Evolutionary conservation across 768 basidiomycete genomes (phyloP).

Genomic region (Candolleomyces eurysporus): DNA sequence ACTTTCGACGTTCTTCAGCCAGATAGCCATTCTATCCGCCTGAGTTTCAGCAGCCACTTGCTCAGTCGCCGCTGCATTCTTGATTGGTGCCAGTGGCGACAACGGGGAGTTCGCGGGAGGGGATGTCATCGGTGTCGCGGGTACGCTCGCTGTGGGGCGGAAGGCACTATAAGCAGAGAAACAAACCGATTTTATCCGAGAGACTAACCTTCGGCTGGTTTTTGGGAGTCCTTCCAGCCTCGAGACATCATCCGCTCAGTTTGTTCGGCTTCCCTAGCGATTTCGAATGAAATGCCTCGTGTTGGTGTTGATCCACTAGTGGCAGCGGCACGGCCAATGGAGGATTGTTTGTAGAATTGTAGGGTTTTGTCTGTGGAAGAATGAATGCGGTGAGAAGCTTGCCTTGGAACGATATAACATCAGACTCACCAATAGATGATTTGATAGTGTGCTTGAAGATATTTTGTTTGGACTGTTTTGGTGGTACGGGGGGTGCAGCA

Average conservation of each 20-base stretch:
- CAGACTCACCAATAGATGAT: conserved; percentile 63
- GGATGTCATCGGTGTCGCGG: neutral
- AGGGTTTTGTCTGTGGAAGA: conserved; percentile 59
- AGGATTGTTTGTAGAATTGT: conserved; percentile 65
- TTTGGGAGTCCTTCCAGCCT: neutral
- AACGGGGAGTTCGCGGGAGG: conserved; percentile 29
- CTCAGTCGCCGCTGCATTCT: conserved; percentile 52
- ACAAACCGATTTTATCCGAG: neutral
- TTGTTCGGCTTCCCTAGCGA: conserved; percentile 6
- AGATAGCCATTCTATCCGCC: conserved; percentile 70
- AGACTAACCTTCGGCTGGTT: neutral
- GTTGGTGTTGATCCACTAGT: conserved; percentile 39
- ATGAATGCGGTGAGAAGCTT: neutral
- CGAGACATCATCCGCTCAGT: neutral
- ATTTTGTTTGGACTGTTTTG: conserved; percentile 29
- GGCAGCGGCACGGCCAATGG: conserved; percentile 37
- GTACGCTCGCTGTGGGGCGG: neutral
- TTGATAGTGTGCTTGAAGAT: conserved; percentile 70
- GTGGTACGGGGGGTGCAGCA: conserved; percentile 6
- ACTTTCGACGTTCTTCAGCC: conserved; percentile 87
- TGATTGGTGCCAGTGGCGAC: conserved; percentile 53
- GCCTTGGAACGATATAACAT: neutral
- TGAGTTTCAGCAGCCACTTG: conserved; percentile 51
- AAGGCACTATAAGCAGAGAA: neutral
- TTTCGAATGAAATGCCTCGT: conserved; percentile 39